A percentile compares a stretch with the other conserved stretches of the same genome.
phyloP scores from a whole-genome alignment of 495 filamentous ascomycete species.

The Beverwykella pulmonaria region DNA sequence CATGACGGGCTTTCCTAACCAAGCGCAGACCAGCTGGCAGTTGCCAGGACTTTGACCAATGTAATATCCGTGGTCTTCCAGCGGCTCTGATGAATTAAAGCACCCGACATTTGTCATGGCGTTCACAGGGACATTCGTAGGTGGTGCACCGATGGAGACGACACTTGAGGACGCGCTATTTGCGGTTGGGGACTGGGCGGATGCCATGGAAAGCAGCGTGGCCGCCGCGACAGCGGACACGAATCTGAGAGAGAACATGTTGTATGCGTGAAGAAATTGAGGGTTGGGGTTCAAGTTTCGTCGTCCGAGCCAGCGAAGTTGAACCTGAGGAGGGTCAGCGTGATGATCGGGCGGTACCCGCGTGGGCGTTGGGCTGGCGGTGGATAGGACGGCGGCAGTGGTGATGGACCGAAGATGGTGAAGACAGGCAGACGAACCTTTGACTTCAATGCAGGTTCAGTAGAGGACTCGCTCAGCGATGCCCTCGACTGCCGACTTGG shows the following conservation, averaged over 20 bases:
- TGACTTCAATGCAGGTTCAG: slow-evolving; percentile 18
- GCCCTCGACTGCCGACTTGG: slow-evolving; percentile 35
- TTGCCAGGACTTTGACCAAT: slow-evolving; percentile 48
- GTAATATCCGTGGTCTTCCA: slow-evolving; percentile 44
- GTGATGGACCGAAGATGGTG: slow-evolving; percentile 6
- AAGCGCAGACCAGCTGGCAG: slow-evolving; percentile 48
- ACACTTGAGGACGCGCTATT: background rate
- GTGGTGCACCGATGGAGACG: slow-evolving; percentile 28
- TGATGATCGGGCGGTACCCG: background rate
- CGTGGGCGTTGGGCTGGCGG: background rate
- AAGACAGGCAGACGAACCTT: slow-evolving; percentile 6
- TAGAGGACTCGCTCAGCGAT: slow-evolving; percentile 40
- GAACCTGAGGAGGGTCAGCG: slow-evolving; percentile 18
- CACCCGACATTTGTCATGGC: slow-evolving; percentile 48
- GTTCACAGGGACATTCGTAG: slow-evolving; percentile 15
- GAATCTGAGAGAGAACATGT: slow-evolving; percentile 34
- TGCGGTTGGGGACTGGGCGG: slow-evolving; percentile 3
- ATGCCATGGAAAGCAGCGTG: slow-evolving; percentile 24
- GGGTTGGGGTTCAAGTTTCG: background rate
- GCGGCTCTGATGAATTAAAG: slow-evolving; percentile 45
- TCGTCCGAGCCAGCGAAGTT: slow-evolving; percentile 19
- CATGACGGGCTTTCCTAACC: slow-evolving; percentile 43
- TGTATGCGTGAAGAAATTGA: slow-evolving; percentile 5
- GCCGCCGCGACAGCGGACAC: slow-evolving; percentile 29
- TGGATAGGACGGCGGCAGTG: background rate